Evolutionary conservation across 208 protist species (phyloP).

Genomic region (Leishmania guyanensis): DNA sequence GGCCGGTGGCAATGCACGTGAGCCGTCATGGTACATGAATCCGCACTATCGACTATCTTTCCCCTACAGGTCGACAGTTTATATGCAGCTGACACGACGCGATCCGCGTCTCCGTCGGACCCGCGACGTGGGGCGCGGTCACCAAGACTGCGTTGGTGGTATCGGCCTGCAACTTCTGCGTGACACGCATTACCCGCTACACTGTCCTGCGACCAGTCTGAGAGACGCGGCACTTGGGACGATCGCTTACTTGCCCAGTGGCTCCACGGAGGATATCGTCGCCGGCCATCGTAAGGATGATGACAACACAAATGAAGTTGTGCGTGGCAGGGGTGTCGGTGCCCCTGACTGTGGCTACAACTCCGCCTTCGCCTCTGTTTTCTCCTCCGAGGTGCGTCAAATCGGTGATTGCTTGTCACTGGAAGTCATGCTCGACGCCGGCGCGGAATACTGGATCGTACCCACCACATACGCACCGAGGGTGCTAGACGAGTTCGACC

Average conservation of each 20-base stretch:
- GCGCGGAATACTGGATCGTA: conserved; percentile 80
- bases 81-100: conserved; percentile 64
- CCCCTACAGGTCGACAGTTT: conserved; percentile 39
- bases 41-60: conserved; percentile 76
- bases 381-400: conserved; percentile 57
- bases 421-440: conserved; percentile 53
- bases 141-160: conserved; percentile 39
- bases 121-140: neutral
- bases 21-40: conserved; percentile 70
- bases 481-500: conserved; percentile 54
- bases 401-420: conserved; percentile 60
- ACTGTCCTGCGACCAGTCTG: conserved; percentile 6
- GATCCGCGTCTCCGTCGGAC: conserved; percentile 56
- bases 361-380: conserved; percentile 11
- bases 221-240: neutral
- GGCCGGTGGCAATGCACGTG: conserved; percentile 51
- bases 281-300: neutral
- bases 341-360: neutral
- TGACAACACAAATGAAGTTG: neutral
- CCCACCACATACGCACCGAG: conserved; percentile 63
- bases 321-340: neutral
- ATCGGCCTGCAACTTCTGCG: conserved; percentile 70
- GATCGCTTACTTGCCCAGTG: neutral
- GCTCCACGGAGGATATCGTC: neutral
- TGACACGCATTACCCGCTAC: conserved; percentile 66